These are phyloP conservation scores for Tricholoma sp. DNA, from an alignment of 768 basidiomycete species.

Conservation along the genomic window DNA sequence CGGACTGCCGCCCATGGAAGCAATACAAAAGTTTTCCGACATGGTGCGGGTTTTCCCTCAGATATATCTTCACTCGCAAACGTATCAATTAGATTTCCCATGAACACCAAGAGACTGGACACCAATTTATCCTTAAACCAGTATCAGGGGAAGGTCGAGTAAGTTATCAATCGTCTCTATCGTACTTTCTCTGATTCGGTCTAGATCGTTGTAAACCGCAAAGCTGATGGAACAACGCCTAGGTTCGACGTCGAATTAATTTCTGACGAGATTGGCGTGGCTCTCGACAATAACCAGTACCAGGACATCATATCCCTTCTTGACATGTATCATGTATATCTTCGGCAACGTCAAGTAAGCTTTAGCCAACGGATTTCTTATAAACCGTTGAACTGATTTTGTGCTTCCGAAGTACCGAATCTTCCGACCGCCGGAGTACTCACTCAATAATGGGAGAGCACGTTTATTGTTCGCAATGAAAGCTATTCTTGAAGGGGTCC, in stretches of 20 bases:
- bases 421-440: conserved; percentile 66
- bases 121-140: conserved; percentile 94
- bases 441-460: conserved; percentile 56
- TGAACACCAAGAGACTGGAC: conserved; percentile 47
- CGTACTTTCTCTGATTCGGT: conserved; percentile 3
- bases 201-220: conserved; percentile 80
- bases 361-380: neutral
- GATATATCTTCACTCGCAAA: neutral
- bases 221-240: conserved; percentile 66
- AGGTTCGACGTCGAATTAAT: conserved; percentile 82
- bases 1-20: conserved; percentile 58
- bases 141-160: conserved; percentile 94
- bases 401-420: conserved; percentile 64
- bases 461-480: conserved; percentile 73
- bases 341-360: conserved; percentile 72
- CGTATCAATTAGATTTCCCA: conserved; percentile 34
- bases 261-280: conserved; percentile 91
- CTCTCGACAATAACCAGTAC: conserved; percentile 92
- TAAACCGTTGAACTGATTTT: conserved; percentile 9
- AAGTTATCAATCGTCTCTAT: conserved; percentile 19
- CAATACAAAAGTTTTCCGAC: conserved; percentile 65
- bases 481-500: conserved; percentile 80
- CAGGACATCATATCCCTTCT: conserved; percentile 87
- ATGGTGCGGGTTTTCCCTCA: conserved; percentile 43
- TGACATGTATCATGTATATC: conserved; percentile 96